phyloP scores from a whole-genome alignment of 2,329 filamentous ascomycete genomes.

The Botrytis sinoallii region DNA sequence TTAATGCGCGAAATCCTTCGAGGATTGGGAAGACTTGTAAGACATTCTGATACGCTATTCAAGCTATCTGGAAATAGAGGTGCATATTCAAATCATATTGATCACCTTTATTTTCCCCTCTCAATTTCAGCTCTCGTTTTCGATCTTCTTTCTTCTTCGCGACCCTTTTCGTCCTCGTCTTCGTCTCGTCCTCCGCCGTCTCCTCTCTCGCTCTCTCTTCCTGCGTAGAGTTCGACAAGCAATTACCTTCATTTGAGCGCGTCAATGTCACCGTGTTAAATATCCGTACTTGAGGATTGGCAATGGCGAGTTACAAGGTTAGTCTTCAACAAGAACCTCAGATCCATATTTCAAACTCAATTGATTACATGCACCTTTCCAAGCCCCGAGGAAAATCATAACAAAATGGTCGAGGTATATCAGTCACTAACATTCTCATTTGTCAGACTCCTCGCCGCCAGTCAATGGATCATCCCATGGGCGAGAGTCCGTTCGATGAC shows the following conservation, averaged over 20 bases:
- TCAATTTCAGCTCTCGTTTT: not conserved
- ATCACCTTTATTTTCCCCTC: not conserved
- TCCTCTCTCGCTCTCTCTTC: not conserved
- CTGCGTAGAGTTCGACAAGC: not conserved
- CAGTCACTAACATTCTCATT: not conserved
- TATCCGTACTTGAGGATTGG: conserved; percentile 4
- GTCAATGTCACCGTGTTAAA: conserved; percentile 18
- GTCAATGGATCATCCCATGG: conserved; percentile 21
- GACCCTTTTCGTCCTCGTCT: not conserved
- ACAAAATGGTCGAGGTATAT: not conserved
- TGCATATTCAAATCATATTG: conserved; percentile 12
- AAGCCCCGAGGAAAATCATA: not conserved
- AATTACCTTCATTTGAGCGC: not conserved
- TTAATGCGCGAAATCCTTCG: not conserved
- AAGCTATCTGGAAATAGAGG: conserved; percentile 1
- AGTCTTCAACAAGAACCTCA: not conserved
- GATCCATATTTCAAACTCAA: conserved; percentile 8
- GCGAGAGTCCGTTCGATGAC: conserved; percentile 20
- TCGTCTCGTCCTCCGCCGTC: not conserved
- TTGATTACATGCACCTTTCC: conserved; percentile 11
- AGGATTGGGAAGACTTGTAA: conserved; percentile 7
- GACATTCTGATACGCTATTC: conserved; percentile 13
- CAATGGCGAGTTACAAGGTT: conserved; percentile 21
- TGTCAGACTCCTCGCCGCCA: conserved; percentile 20
- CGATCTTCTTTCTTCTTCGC: conserved; percentile 10